Conservation (phyloP, 768 basidiomycete genomes). For the Pisolithus tinctorius region DNA sequence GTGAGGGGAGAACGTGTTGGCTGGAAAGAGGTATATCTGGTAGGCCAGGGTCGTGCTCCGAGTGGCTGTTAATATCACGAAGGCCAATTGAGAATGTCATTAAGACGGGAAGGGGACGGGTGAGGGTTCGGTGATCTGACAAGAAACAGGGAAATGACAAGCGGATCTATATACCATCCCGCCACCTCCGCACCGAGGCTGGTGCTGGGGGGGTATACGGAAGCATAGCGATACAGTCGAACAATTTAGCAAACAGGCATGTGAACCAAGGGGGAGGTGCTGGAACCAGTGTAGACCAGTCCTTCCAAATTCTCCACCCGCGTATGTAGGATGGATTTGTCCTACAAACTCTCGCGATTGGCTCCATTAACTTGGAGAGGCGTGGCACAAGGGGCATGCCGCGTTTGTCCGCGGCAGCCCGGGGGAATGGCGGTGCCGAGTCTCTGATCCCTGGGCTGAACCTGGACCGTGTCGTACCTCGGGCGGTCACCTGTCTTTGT, state of each 20-base stretch:
- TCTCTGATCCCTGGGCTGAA: background rate
- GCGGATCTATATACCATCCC: background rate
- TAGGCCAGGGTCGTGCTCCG: background rate
- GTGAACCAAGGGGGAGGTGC: background rate
- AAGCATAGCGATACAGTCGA: background rate
- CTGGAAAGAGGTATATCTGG: background rate
- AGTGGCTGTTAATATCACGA: background rate
- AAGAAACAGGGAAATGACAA: background rate
- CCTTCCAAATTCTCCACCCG: background rate
- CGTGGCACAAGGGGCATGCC: constrained; percentile 1
- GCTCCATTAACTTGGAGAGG: constrained; percentile 6
- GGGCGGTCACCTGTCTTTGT: background rate
- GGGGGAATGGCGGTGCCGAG: constrained; percentile 11
- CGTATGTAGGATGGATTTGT: background rate
- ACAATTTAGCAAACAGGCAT: background rate
- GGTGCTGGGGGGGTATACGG: background rate
- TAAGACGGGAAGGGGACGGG: background rate
- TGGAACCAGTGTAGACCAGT: background rate
- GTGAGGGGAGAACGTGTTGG: background rate
- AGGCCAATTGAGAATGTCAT: background rate
- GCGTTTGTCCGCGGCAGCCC: constrained; percentile 7
- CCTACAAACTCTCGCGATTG: background rate
- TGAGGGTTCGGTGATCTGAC: background rate
- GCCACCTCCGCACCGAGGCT: background rate
- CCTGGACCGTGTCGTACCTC: background rate